Evolutionary conservation across 2,329 filamentous ascomycete species (phyloP).

Genomic region (Sporothrix brunneoviolacea): DNA sequence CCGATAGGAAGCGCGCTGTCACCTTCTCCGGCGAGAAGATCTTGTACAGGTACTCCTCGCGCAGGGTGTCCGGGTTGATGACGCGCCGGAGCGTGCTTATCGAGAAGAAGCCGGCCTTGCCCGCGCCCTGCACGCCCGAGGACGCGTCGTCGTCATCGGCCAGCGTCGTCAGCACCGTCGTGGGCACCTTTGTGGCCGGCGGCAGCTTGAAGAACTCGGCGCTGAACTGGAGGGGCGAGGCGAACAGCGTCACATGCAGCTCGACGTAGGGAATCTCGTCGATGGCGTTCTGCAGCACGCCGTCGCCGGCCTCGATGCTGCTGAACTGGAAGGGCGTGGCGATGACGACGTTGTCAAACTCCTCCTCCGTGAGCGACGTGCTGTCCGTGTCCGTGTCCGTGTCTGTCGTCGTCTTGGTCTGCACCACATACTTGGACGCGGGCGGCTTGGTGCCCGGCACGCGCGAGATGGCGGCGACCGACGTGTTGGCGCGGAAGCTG

Average conservation of each 20-base stretch:
- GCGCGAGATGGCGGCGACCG: slow-evolving; percentile 40
- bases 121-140: slow-evolving; percentile 47
- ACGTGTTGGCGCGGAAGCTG: slow-evolving; percentile 56
- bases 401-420: slow-evolving; percentile 25
- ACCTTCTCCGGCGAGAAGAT: slow-evolving; percentile 54
- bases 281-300: slow-evolving; percentile 62
- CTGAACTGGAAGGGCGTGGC: slow-evolving; percentile 80
- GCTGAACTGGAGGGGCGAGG: slow-evolving; percentile 67
- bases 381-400: too few relatives aligned
- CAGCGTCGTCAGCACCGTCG: slow-evolving; percentile 77
- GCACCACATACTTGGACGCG: slow-evolving; percentile 38
- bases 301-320: slow-evolving; percentile 55
- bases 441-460: background rate
- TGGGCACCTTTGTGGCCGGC: slow-evolving; percentile 54
- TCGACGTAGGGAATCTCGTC: slow-evolving; percentile 78
- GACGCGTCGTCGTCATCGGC: slow-evolving; percentile 46
- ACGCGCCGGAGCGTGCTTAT: slow-evolving; percentile 66
- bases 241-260: slow-evolving; percentile 84
- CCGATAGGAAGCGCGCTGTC: slow-evolving; percentile 46
- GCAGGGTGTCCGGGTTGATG: slow-evolving; percentile 50
- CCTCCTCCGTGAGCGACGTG: slow-evolving; percentile 25
- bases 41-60: slow-evolving; percentile 56
- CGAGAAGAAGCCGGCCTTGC: slow-evolving; percentile 75
- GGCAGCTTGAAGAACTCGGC: slow-evolving; percentile 65
- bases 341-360: slow-evolving; percentile 75